A percentile compares a stretch with the other conserved stretches of the same genome.
Conservation (phyloP, 768 basidiomycete genomes). For the Postia placenta region DNA sequence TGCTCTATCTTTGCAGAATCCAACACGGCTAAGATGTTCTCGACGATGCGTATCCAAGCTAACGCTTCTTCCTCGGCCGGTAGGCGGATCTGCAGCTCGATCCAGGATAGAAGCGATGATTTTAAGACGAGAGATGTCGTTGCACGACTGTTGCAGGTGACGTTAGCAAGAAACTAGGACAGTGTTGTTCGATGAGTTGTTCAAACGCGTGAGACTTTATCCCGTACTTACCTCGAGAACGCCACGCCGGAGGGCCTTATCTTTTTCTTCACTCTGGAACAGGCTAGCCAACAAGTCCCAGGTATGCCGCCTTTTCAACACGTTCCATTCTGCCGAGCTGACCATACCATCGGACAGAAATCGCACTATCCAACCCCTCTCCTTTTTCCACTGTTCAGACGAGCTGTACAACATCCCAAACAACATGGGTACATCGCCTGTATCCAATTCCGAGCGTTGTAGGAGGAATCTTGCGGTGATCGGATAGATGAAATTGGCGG, state of each 20-base stretch:
- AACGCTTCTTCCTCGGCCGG: constrained; percentile 33
- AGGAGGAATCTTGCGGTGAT: constrained; percentile 82
- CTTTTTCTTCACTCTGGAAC: constrained; percentile 60
- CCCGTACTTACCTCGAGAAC: constrained; percentile 57
- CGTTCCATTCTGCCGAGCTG: constrained; percentile 71
- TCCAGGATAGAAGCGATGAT: constrained; percentile 73
- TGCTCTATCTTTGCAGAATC: constrained; percentile 47
- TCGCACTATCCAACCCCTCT: constrained; percentile 83
- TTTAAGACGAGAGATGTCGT: constrained; percentile 66
- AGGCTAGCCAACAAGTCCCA: constrained; percentile 85
- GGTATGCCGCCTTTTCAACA: constrained; percentile 75
- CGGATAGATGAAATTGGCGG: constrained; percentile 85
- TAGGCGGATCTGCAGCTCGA: constrained; percentile 60
- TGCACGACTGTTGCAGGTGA: constrained; percentile 67
- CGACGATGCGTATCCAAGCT: constrained; percentile 61
- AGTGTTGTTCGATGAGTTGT: background rate
- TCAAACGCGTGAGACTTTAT: background rate
- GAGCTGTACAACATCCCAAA: constrained; percentile 82
- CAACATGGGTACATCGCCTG: constrained; percentile 82
- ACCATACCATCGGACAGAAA: constrained; percentile 80
- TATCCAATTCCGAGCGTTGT: constrained; percentile 79
- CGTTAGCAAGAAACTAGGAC: constrained; percentile 61
- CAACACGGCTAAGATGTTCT: constrained; percentile 51
- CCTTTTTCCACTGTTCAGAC: constrained; percentile 74
- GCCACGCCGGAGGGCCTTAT: constrained; percentile 44